These are phyloP conservation scores for Beauveria sp. DNA, from an alignment of 2,329 filamentous ascomycete genomes.

Conservation along the genomic window DNA sequence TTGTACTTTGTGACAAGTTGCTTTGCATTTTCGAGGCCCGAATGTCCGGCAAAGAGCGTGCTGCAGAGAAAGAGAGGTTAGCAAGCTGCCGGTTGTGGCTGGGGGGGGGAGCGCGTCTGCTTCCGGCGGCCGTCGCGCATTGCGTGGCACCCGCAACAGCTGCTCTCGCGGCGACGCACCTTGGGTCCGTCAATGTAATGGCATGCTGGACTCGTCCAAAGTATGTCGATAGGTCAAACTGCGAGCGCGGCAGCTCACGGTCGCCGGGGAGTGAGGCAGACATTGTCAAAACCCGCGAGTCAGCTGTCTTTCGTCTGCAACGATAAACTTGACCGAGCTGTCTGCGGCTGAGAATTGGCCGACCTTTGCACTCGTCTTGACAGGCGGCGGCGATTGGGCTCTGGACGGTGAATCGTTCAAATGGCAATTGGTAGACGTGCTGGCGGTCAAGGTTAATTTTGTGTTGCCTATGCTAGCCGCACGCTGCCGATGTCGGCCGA, in stretches of 20 bases:
- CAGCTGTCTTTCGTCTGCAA: not conserved
- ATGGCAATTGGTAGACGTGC: not conserved
- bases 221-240: constrained; percentile 88
- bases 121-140: not conserved
- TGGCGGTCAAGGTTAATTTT: constrained; percentile 2
- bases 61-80: constrained; percentile 38
- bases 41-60: constrained; percentile 72
- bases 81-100: not conserved
- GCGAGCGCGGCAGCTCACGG: constrained; percentile 82
- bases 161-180: constrained; percentile 52
- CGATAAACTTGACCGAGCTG: not conserved
- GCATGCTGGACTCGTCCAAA: constrained; percentile 91
- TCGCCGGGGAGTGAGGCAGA: constrained; percentile 57
- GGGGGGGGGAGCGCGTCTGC: too few species aligned
- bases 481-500: constrained; percentile 10
- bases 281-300: constrained; percentile 34
- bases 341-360: not conserved
- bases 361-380: not conserved
- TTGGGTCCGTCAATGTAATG: constrained; percentile 85
- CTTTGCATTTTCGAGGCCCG: constrained; percentile 82
- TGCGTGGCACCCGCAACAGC: not conserved
- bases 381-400: not conserved
- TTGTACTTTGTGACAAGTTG: constrained; percentile 77
- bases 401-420: not conserved
- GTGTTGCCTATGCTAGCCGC: constrained; percentile 2